These are phyloP conservation scores for Euphorbia pulcherrima DNA, from an alignment of 345 rosid genomes.

Conservation along the genomic window DNA sequence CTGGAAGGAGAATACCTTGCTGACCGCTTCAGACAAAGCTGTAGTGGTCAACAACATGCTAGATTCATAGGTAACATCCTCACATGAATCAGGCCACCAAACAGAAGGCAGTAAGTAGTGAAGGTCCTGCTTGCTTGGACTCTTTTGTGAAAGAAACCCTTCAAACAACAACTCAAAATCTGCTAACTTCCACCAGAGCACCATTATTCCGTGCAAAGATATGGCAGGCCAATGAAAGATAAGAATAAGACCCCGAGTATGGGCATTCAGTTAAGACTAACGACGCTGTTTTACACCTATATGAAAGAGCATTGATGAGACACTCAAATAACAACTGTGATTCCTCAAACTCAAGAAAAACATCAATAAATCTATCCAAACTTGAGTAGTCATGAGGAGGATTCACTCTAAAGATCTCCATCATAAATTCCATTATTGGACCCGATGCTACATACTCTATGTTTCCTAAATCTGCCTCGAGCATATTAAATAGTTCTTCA, in stretches of 20 bases:
- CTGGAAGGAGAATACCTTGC: constrained; percentile 49
- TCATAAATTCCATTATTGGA: constrained; percentile 66
- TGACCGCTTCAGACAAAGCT: constrained; percentile 69
- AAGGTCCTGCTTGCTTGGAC: constrained; percentile 77
- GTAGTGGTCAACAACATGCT: constrained; percentile 75
- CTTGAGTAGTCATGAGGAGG: constrained; percentile 70
- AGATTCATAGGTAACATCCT: constrained; percentile 65
- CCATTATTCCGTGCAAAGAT: constrained; percentile 73
- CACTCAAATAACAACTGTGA: constrained; percentile 58
- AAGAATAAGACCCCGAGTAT: constrained; percentile 82
- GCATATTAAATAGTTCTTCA: constrained; percentile 54
- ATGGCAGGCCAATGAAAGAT: constrained; percentile 84
- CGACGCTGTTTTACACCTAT: constrained; percentile 69
- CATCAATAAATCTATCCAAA: constrained; percentile 66
- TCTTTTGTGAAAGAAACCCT: constrained; percentile 74
- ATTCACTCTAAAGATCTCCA: constrained; percentile 62
- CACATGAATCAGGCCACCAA: constrained; percentile 98
- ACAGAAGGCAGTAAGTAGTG: constrained; percentile 83
- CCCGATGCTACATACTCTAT: constrained; percentile 74
- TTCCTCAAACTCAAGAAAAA: constrained; percentile 57
- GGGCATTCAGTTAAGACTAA: constrained; percentile 77
- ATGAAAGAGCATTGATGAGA: constrained; percentile 65
- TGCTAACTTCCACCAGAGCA: constrained; percentile 73
- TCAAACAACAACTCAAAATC: constrained; percentile 78
- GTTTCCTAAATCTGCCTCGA: constrained; percentile 53